phyloP scores from a whole-genome alignment of 2,329 filamentous ascomycete species.

The Chaetomiaceae sp. region DNA sequence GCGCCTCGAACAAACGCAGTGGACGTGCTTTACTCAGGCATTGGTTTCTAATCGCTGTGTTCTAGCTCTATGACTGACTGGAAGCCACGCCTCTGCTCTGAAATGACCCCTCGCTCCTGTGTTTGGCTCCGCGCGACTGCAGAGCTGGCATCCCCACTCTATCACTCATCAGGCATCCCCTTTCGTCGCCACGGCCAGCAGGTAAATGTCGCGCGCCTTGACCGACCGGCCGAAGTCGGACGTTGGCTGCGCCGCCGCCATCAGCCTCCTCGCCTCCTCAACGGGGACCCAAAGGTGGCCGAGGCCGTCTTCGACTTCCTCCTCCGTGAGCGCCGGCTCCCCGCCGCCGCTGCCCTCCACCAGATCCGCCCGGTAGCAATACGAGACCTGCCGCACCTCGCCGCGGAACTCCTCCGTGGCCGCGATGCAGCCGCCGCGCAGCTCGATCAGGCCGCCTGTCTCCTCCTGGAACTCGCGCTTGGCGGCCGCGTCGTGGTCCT shows the following conservation, averaged over 20 bases:
- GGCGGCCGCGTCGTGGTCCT: slow-evolving; percentile 7
- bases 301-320: slow-evolving; percentile 8
- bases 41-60: no score
- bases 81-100: no score
- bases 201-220: slow-evolving; percentile 8
- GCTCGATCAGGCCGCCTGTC: slow-evolving; percentile 3
- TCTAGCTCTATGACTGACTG: no score
- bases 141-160: no score
- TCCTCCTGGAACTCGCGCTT: slow-evolving; percentile 11
- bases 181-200: not conserved
- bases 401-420: slow-evolving; percentile 8
- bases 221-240: slow-evolving; percentile 10
- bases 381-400: slow-evolving; percentile 5
- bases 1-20: no score
- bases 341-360: slow-evolving; percentile 2
- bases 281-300: slow-evolving; percentile 8
- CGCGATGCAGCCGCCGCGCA: slow-evolving; percentile 2
- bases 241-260: slow-evolving; percentile 4
- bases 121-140: no score
- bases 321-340: not conserved
- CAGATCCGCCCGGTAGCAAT: slow-evolving; percentile 10
- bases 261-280: slow-evolving; percentile 3
- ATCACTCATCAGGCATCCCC: no score
- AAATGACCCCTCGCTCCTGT: no score
- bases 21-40: no score